Evolutionary conservation across 2,329 filamentous ascomycete species (phyloP).

Genomic region (Aspergillus terreus): DNA sequence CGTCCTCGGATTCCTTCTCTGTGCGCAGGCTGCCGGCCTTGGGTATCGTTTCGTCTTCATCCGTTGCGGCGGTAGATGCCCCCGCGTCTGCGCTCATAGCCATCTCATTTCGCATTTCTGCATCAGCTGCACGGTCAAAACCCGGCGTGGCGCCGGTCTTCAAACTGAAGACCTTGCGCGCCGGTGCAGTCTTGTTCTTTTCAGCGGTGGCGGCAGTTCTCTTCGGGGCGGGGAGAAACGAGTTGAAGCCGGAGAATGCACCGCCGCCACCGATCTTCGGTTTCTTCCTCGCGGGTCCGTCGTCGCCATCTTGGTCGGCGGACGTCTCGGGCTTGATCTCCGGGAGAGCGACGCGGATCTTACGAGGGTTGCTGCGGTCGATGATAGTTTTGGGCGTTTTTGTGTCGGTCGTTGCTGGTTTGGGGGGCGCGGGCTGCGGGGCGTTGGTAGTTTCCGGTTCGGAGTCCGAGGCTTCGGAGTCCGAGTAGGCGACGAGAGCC

Average conservation of each 20-base stretch:
- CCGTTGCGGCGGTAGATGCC: slow-evolving; percentile 20
- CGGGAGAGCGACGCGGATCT: slow-evolving; percentile 78
- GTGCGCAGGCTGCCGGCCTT: slow-evolving; percentile 21
- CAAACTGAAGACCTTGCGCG: slow-evolving; percentile 62
- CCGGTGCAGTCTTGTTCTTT: slow-evolving; percentile 32
- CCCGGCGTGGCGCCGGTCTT: slow-evolving; percentile 81
- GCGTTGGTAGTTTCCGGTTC: slow-evolving; percentile 44
- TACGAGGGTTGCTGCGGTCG: slow-evolving; percentile 74
- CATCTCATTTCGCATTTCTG: slow-evolving; percentile 30
- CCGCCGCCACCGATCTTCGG: slow-evolving; percentile 61
- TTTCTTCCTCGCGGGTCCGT: slow-evolving; percentile 67
- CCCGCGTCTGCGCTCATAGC: slow-evolving; percentile 18
- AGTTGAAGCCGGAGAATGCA: slow-evolving; percentile 77
- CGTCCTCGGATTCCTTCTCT: slow-evolving; percentile 2
- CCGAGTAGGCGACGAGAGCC: slow-evolving; percentile 79
- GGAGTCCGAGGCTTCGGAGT: slow-evolving; percentile 67
- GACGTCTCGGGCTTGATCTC: slow-evolving; percentile 43
- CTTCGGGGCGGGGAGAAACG: slow-evolving; percentile 83
- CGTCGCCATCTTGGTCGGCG: slow-evolving; percentile 34
- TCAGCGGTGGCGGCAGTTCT: slow-evolving; percentile 30
- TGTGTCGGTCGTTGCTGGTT: slow-evolving; percentile 26
- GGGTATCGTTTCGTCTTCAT: slow-evolving; percentile 29
- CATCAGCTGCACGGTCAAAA: slow-evolving; percentile 63
- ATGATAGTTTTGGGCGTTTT: slow-evolving; percentile 68
- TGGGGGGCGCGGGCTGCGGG: slow-evolving; percentile 13